A percentile compares a stretch with the other conserved stretches of the same genome.
Conservation (phyloP, 2,329 filamentous ascomycete species). For the Phialophora chinensis region DNA sequence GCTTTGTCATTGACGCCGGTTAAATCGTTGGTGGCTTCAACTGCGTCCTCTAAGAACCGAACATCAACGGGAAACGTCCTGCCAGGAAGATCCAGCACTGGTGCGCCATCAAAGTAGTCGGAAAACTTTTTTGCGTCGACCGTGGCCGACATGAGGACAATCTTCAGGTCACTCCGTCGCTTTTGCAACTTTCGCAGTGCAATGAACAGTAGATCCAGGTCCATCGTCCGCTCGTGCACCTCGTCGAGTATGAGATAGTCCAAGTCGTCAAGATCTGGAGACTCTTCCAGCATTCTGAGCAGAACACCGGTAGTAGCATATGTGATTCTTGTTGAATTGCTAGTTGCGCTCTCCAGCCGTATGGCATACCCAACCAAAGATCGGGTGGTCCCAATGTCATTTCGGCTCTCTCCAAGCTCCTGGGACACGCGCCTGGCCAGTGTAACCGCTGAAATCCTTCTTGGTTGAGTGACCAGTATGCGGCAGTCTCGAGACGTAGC, state of each 20-base stretch:
- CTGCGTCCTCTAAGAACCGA: slow-evolving; percentile 87
- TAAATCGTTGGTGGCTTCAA: slow-evolving; percentile 81
- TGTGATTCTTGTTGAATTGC: slow-evolving; percentile 79
- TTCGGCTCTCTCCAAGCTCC: slow-evolving; percentile 83
- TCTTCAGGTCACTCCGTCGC: slow-evolving; percentile 80
- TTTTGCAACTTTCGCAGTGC: slow-evolving; percentile 82
- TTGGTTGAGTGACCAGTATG: slow-evolving; percentile 92
- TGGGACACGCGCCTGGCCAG: slow-evolving; percentile 91
- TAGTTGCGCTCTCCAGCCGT: slow-evolving; percentile 84
- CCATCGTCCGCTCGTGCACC: slow-evolving; percentile 94
- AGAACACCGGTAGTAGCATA: slow-evolving; percentile 88
- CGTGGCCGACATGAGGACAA: slow-evolving; percentile 96
- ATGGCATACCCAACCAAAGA: slow-evolving; percentile 96
- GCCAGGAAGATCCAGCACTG: slow-evolving; percentile 87
- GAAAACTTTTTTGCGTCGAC: slow-evolving; percentile 93
- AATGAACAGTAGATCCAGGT: slow-evolving; percentile 94
- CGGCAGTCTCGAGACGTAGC: slow-evolving; percentile 81
- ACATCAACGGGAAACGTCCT: slow-evolving; percentile 91
- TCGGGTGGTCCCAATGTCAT: slow-evolving; percentile 78
- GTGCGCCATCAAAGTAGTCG: slow-evolving; percentile 78
- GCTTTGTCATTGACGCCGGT: slow-evolving; percentile 47
- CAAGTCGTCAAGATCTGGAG: slow-evolving; percentile 83
- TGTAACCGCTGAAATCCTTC: slow-evolving; percentile 94
- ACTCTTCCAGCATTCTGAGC: slow-evolving; percentile 95
- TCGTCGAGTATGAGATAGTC: slow-evolving; percentile 97